Evolutionary conservation across 2,329 filamentous ascomycete species (phyloP), one percentile per base, ranked within the genome.

Genomic region (Bipolaris cookei): DNA sequence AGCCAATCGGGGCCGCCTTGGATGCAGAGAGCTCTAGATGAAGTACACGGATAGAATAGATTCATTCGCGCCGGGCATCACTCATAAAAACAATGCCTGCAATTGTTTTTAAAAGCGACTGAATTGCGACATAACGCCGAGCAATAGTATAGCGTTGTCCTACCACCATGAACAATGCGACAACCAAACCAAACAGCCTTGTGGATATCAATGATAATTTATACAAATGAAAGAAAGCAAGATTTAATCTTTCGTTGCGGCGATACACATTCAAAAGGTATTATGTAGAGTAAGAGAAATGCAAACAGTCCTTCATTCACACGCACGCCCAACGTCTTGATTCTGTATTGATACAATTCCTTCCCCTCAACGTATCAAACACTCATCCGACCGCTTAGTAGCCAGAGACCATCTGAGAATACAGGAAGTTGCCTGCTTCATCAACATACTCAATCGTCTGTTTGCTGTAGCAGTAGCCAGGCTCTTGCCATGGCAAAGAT

Each of bases 381-480:
- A 28, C 11, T 30, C 35, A 20, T 28, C 41, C 28, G 7, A 28
- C 32, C 3, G 18, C 18, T 20, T 30, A 44, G n/a, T 44, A 10
- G 35, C 35, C 20, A 43, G 13, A 23, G 23, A 38, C 34, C 65
- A 62, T 67, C 52, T 63, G 65, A 46, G 60, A 55, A 47, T 72
- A 73, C 58, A 75, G 54, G 58, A 69, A 71, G 39, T 74, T 71
- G 41, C 74, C 74, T 6, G 62, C 53, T 53, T 61, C 54, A 51
- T 76, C 71, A 3, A 76, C 73, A 46, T 76, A 76, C 62, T 71
- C 62, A 47, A 76, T 66, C 16, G 66, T 71, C 62, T 72, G 68
- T 59, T 70, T 57, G 38, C 47, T 68, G 10, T 65, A 59, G 43
- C 74, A 76, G 62, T 73, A 72, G 1, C 71, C 71, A 51, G 65